phyloP scores from a whole-genome alignment of 1,139 yeast species.

The Candida sanyaensis region DNA sequence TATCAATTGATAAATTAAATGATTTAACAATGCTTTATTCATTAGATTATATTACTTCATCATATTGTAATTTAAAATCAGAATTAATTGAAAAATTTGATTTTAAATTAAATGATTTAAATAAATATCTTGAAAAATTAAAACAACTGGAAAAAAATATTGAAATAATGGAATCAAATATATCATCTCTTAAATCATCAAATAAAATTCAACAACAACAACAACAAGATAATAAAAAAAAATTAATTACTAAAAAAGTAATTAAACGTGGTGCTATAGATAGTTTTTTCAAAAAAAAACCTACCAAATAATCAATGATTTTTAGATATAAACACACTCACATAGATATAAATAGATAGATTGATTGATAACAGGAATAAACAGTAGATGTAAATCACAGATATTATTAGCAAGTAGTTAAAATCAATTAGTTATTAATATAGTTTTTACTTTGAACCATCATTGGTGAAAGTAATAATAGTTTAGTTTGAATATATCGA shows the following conservation, averaged over 20 bases:
- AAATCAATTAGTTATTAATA: too few species aligned
- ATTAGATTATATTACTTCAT: conserved; percentile 28
- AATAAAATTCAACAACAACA: conserved; percentile 8
- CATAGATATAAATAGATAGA: too few species aligned
- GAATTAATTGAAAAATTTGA: conserved; percentile 15
- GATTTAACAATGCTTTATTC: conserved; percentile 24
- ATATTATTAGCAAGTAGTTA: too few species aligned
- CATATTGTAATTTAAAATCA: conserved; percentile 15
- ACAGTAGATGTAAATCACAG: too few species aligned
- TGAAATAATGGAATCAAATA: conserved; percentile 20
- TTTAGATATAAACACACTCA: too few species aligned
- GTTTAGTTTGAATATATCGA: too few species aligned
- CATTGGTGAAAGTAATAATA: too few species aligned
- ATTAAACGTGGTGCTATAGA: conserved; percentile 55
- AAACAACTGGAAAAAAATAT: conserved; percentile 27
- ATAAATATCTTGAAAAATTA: conserved; percentile 29
- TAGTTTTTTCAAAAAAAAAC: conserved; percentile 50
- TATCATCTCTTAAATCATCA: neutral
- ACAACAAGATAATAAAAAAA: conserved; percentile 21
- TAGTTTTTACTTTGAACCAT: too few species aligned
- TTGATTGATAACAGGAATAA: too few species aligned
- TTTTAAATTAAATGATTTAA: conserved; percentile 32
- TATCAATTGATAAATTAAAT: conserved; percentile 30
- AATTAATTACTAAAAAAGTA: conserved; percentile 29
- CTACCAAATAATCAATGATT: conserved; percentile 11